phyloP scores from a whole-genome alignment of 106 monocot species.

The Dendrobium nobile region DNA sequence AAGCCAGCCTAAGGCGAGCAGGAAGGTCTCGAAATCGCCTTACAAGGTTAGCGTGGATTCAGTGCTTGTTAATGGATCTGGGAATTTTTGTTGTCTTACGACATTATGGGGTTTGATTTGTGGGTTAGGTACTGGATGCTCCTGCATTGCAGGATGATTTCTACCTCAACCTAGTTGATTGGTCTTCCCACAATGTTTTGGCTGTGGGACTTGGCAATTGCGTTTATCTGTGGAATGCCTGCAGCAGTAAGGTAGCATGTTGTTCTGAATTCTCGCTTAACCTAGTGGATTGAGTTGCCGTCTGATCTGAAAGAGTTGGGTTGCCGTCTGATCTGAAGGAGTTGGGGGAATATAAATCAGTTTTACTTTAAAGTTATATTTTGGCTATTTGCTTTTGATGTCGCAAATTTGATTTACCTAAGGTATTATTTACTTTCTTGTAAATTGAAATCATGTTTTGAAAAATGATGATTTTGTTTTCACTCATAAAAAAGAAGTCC shows the following conservation, averaged over 20 bases:
- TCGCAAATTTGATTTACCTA: background rate
- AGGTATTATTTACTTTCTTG: background rate
- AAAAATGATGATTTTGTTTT: background rate
- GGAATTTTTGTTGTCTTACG: background rate
- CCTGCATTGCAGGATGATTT: conserved; percentile 98
- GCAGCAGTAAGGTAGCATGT: conserved; percentile 81
- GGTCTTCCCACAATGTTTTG: conserved; percentile 87
- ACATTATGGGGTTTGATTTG: background rate
- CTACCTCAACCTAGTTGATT: conserved; percentile 96
- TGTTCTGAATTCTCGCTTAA: background rate
- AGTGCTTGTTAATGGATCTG: background rate
- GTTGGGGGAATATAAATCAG: background rate
- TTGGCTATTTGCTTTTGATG: background rate
- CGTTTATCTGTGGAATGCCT: conserved; percentile 99
- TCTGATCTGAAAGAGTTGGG: background rate
- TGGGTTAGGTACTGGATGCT: conserved; percentile 78
- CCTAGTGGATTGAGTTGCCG: background rate
- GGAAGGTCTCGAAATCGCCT: conserved; percentile 77
- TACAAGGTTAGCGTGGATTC: conserved; percentile 46
- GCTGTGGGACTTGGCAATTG: conserved; percentile 90
- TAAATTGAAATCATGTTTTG: background rate
- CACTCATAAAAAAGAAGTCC: background rate
- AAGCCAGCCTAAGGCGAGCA: conserved; percentile 32
- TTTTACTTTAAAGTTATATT: background rate
- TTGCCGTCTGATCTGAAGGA: background rate